Evolutionary conservation across 805 yeast genomes (phyloP).

Genomic region (Kodamaea kakaduensis): DNA sequence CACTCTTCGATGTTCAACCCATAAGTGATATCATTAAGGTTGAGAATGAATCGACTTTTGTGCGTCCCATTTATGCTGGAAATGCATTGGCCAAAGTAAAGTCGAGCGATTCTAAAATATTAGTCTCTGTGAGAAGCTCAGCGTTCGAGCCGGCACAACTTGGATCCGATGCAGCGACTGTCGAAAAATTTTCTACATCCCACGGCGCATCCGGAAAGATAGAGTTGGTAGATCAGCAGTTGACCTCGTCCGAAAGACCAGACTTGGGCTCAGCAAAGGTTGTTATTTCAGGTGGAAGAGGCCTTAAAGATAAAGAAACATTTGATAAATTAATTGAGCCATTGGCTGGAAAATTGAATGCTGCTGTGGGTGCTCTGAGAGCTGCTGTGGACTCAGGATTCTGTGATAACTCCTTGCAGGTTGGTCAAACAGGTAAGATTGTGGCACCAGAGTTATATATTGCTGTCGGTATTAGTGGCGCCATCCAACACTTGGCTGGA

Average conservation of each 20-base stretch:
- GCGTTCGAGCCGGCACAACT: conserved; percentile 56
- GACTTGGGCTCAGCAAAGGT: conserved; percentile 79
- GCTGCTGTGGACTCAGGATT: conserved; percentile 97
- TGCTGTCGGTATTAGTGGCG: conserved; percentile 95
- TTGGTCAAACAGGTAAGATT: conserved; percentile 97
- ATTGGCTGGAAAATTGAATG: conserved; percentile 75
- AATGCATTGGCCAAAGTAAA: conserved; percentile 83
- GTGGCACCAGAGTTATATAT: conserved; percentile 94
- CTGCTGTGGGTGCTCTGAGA: conserved; percentile 96
- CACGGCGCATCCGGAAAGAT: conserved; percentile 30
- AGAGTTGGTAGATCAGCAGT: conserved; percentile 71
- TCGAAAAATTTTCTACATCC: conserved; percentile 44
- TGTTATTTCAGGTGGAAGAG: conserved; percentile 93
- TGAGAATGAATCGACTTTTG: conserved; percentile 64
- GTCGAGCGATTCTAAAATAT: conserved; percentile 58
- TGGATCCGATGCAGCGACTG: conserved; percentile 33
- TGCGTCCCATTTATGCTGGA: conserved; percentile 95
- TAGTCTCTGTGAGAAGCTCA: conserved; percentile 79
- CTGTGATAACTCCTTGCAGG: conserved; percentile 93
- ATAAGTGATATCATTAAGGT: conserved; percentile 76
- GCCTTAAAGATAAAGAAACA: conserved; percentile 83
- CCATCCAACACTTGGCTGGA: conserved; percentile 97
- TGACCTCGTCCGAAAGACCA: conserved; percentile 80
- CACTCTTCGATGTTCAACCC: conserved; percentile 82
- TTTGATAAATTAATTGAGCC: conserved; percentile 78